phyloP scores from a whole-genome alignment of 345 rosid species.

The Eucalyptus pauciflora region DNA sequence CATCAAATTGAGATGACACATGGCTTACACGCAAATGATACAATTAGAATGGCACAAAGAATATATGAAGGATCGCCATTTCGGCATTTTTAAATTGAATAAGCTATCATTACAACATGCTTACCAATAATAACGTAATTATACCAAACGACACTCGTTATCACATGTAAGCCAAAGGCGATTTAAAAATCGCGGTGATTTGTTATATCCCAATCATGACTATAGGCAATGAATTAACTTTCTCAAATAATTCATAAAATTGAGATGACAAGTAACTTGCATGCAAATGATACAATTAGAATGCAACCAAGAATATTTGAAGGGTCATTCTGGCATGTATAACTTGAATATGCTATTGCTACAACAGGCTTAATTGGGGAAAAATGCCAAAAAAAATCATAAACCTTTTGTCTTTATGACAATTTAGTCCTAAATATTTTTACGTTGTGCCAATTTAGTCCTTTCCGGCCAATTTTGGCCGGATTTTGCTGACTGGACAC shows the following conservation, averaged over 20 bases:
- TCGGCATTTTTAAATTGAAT: background rate
- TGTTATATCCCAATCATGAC: background rate
- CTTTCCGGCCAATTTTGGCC: too few species aligned
- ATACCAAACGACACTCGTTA: background rate
- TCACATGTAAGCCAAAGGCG: background rate
- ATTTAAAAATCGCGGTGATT: background rate
- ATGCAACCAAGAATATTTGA: background rate
- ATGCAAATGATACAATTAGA: background rate
- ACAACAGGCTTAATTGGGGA: too few species aligned
- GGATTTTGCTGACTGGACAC: too few species aligned
- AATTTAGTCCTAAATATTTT: too few species aligned
- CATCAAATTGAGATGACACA: background rate
- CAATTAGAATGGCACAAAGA: background rate
- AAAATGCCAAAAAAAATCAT: too few species aligned
- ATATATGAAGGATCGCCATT: background rate
- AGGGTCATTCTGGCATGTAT: too few species aligned
- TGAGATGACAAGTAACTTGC: background rate
- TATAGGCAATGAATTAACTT: background rate
- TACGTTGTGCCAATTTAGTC: too few species aligned
- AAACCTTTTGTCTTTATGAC: too few species aligned
- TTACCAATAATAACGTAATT: too few species aligned
- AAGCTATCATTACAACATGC: background rate
- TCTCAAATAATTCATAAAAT: too few species aligned
- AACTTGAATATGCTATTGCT: background rate
- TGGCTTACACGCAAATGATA: background rate